Evolutionary conservation across 768 basidiomycete species (phyloP).

Genomic region (Boletus reticulatus): DNA sequence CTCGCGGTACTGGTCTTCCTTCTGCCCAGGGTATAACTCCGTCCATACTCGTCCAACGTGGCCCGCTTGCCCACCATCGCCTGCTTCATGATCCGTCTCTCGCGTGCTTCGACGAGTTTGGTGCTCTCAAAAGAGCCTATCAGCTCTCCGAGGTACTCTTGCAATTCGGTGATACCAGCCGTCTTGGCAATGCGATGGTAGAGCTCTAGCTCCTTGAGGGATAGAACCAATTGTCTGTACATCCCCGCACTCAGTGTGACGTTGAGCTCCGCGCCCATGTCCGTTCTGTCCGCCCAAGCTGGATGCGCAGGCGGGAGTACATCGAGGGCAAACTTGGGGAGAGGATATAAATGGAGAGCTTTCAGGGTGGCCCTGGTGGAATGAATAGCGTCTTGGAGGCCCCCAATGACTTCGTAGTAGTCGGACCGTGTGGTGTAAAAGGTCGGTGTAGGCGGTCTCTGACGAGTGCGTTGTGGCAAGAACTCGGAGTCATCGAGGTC

Average conservation of each 20-base stretch:
- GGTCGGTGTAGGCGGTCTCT: conserved; percentile 61
- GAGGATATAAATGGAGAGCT: conserved; percentile 67
- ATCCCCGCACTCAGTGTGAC: conserved; percentile 64
- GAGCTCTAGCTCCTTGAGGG: conserved; percentile 68
- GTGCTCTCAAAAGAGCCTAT: conserved; percentile 66
- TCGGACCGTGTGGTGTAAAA: conserved; percentile 82
- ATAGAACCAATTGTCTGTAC: conserved; percentile 59
- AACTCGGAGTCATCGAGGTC: conserved; percentile 4
- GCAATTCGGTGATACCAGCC: conserved; percentile 42
- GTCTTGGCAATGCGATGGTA: conserved; percentile 36
- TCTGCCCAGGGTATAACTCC: conserved; percentile 82
- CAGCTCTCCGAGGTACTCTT: conserved; percentile 58
- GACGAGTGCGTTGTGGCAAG: conserved; percentile 7
- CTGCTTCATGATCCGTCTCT: conserved; percentile 24
- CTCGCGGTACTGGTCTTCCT: conserved; percentile 89
- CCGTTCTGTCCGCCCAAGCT: conserved; percentile 66
- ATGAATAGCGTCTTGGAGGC: conserved; percentile 63
- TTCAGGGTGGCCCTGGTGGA: conserved; percentile 59
- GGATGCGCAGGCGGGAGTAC: conserved; percentile 56
- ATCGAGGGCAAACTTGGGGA: conserved; percentile 66
- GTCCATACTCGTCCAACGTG: conserved; percentile 69
- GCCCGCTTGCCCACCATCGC: conserved; percentile 51
- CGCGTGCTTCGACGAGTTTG: conserved; percentile 47
- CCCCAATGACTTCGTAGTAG: conserved; percentile 70
- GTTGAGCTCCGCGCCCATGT: conserved; percentile 56